A percentile compares a stretch with the other conserved stretches of the same genome.
phyloP scores from a whole-genome alignment of 805 yeast species.

The Ogataea populi-albae region DNA sequence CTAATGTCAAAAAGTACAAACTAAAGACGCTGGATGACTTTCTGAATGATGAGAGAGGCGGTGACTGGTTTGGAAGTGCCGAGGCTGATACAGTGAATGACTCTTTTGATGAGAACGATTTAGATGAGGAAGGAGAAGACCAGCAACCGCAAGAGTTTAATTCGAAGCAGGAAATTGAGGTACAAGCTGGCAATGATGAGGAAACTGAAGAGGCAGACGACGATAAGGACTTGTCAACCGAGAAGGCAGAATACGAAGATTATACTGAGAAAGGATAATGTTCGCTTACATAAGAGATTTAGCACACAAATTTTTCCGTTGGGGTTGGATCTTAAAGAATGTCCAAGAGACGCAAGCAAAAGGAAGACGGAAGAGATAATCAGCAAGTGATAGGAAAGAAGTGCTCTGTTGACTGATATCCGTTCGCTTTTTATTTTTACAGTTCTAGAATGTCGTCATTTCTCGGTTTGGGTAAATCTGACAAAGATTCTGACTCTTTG shows the following conservation, averaged over 20 bases:
- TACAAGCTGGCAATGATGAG: slow-evolving; percentile 32
- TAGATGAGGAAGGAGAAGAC: slow-evolving; percentile 29
- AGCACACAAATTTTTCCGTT: background rate
- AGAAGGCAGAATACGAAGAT: slow-evolving; percentile 25
- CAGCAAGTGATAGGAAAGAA: too few relatives aligned
- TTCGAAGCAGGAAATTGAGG: slow-evolving; percentile 25
- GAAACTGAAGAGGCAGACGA: slow-evolving; percentile 33
- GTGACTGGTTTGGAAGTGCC: slow-evolving; percentile 36
- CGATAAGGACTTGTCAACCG: slow-evolving; percentile 29
- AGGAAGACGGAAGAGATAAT: background rate
- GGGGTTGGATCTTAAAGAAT: background rate
- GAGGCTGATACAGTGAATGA: slow-evolving; percentile 7
- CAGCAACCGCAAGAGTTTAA: slow-evolving; percentile 30
- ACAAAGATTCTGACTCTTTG: slow-evolving; percentile 8
- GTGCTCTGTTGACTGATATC: too few relatives aligned
- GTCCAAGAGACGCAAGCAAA: background rate
- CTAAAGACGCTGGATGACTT: slow-evolving; percentile 86
- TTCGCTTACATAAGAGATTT: too few relatives aligned
- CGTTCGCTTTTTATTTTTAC: too few relatives aligned
- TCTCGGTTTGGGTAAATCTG: slow-evolving; percentile 30
- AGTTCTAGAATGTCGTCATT: slow-evolving; percentile 32
- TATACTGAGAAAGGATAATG: slow-evolving; percentile 17
- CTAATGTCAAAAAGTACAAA: slow-evolving; percentile 42
- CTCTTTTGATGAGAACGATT: slow-evolving; percentile 21
- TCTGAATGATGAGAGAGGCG: slow-evolving; percentile 42